Base-by-base conservation (phyloP, 352 stramenopile genomes). In the Pythium folliculosum region DNA sequence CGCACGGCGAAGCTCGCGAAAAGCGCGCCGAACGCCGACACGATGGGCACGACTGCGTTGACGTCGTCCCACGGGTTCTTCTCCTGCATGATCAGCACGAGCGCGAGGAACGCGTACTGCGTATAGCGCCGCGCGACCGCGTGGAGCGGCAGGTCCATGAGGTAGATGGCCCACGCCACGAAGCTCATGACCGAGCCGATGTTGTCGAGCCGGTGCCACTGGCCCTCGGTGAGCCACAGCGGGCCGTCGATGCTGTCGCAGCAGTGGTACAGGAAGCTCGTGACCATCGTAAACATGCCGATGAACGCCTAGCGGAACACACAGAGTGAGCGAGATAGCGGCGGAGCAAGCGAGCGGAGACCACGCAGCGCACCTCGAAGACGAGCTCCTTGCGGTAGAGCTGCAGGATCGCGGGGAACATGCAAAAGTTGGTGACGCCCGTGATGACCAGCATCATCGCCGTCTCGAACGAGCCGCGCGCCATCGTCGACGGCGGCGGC, bases 171-270 rank as follows among this genome's bases (percentile, higher is more conserved):
- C 85, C 82, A 92, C 63, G 77, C 78, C 48, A 93, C 69, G 57
- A 93, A 91, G 72, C 81, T 89, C 83, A 91, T 92, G 76, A 92
- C 86, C 65, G 85, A 88, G 62, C 83, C 85, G 48, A 93, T 90
- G 54, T 93, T 93, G 67, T 93, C 85, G 25, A 93, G 76, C 3
- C 82, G 80, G 67, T 93, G 85, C 85, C 85, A 93, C 60, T 93
- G 81, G 1, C 83, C 81, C 83, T 93, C 85, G 5, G 78, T 90
- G 19, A 93, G 75, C 83, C 81, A 93, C 19, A 93, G 25, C n/a
- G 83, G 80, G 0, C 79, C 70, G 49, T 92, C 83, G 30, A 92
- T 90, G 35, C 81, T 92, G 61, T 93, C 85, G 55, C 81, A 89
- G 57, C 82, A 83, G 69, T 93, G 85, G 60, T 93, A 93, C 35